Percentiles rank a stretch among this genome's conserved stretches.
phyloP scores from a whole-genome alignment of 257 asterid species.

The Perilla frutescens region DNA sequence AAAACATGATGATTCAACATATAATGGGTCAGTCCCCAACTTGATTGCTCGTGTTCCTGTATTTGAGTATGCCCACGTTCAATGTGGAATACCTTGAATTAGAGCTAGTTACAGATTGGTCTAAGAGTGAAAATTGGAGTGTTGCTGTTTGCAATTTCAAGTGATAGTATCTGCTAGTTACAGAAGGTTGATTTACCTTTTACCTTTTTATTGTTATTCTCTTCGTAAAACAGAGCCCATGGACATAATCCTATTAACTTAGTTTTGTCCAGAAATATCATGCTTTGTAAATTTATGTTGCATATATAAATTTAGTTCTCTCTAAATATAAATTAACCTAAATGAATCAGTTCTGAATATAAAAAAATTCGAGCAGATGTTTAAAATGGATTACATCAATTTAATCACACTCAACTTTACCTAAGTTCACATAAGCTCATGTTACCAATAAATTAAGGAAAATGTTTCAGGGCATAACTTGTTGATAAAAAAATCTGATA shows the following conservation, averaged over 20 bases:
- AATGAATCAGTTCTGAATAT: not conserved
- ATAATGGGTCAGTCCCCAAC: no score
- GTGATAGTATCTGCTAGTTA: no score
- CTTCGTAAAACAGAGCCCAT: not conserved
- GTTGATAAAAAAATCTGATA: not conserved
- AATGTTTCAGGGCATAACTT: not conserved
- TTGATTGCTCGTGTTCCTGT: no score
- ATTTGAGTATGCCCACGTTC: no score
- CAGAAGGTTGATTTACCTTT: no score
- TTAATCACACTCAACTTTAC: constrained; percentile 9
- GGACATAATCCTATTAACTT: not conserved
- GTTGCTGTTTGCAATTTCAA: no score
- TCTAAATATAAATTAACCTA: not conserved
- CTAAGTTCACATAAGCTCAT: no score
- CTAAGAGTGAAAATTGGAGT: no score
- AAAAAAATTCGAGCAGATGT: not conserved
- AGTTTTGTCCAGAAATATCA: not conserved
- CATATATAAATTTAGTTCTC: not conserved
- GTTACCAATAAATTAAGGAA: constrained; percentile 1
- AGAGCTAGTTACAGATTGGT: no score
- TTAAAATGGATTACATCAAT: not conserved
- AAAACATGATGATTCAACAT: no score
- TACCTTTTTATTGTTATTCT: no score
- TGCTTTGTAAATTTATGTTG: not conserved
- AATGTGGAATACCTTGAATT: no score